Evolutionary conservation across 1,284 basidiomycete genomes (phyloP), one percentile per base, ranked within the genome.

Genomic region (Rhodotorula glutinis): DNA sequence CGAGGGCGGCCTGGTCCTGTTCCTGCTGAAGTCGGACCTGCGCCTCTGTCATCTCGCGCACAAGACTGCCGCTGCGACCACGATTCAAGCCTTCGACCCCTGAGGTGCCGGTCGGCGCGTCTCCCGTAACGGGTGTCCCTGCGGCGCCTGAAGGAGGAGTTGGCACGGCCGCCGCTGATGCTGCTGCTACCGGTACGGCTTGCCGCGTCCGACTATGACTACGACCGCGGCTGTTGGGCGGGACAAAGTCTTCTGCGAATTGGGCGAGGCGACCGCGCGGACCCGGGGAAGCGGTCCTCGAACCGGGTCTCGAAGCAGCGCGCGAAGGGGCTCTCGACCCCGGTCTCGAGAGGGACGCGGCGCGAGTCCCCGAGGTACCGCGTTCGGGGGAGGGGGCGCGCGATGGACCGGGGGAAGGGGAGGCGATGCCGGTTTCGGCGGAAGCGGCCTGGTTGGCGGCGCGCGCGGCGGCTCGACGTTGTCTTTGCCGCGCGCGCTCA

Each of bases 251-350:
- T 19, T 60, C 46, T 11, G n/a, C 53, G 17, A 23, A 46, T 2
- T 59, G 38, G 27, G 25, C 43, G 52, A 82, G 79, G 17, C 78
- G 77, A 30, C 80, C 75, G 49, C 83, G 83, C 62, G 86, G 79
- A 52, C 79, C 79, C 60, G 62, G 60, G 8, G 43, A 60, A 19
- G 56, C 33, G 14, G 65, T 57, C n/a, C 65, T 46, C 33, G 69
- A 70, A 4, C 54, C 56, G 4, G 68, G 53, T n/a, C 57, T 51
- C 17, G 68, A 70, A 7, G 33, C 38, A 4, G 33, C 51, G 8
- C 25, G 40, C 25, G 44, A 61, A n/a, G 57, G 27, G 13, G 66
- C 54, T 23, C 66, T 57, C 25, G 69, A 71, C 21, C 55, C 60
- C 0, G 70, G 57, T 27, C 66, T 55, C 19, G 70, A 71, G 14